Percentiles rank a stretch among this genome's conserved stretches.
These are phyloP conservation scores for Metschnikowia peoriensis DNA, from an alignment of 805 yeast species.

Conservation along the genomic window DNA sequence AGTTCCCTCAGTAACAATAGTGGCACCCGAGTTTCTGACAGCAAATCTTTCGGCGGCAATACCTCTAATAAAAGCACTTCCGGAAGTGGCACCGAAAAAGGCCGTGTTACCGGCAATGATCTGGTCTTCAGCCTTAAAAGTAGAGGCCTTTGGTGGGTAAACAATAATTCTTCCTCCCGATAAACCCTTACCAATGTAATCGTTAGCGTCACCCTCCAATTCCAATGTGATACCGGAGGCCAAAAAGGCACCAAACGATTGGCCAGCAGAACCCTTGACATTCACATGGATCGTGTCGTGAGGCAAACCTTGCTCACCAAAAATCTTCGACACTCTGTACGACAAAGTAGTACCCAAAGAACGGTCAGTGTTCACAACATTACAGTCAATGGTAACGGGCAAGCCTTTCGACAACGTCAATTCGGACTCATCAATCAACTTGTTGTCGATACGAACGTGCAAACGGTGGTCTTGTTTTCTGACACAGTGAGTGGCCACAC, in stretches of 20 bases:
- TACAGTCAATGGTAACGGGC: slow-evolving; percentile 91
- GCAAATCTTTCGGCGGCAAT: slow-evolving; percentile 98
- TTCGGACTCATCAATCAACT: slow-evolving; percentile 94
- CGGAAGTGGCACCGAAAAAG: slow-evolving; percentile 96
- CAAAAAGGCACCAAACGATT: slow-evolving; percentile 96
- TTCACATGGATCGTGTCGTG: slow-evolving; percentile 95
- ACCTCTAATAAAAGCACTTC: slow-evolving; percentile 92
- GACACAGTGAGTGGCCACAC: slow-evolving; percentile 89
- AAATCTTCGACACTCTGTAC: slow-evolving; percentile 87
- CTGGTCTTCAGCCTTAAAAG: slow-evolving; percentile 92
- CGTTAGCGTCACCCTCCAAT: slow-evolving; percentile 96
- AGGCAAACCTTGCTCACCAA: slow-evolving; percentile 92
- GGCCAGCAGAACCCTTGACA: slow-evolving; percentile 93
- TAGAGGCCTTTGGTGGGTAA: slow-evolving; percentile 83
- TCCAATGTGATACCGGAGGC: slow-evolving; percentile 95
- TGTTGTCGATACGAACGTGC: slow-evolving; percentile 92
- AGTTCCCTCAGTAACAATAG: slow-evolving; percentile 92
- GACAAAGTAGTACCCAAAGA: slow-evolving; percentile 94
- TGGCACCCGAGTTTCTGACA: slow-evolving; percentile 98
- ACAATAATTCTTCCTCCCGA: slow-evolving; percentile 93
- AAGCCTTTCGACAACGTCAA: slow-evolving; percentile 93
- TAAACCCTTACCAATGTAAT: slow-evolving; percentile 95
- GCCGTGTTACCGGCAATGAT: slow-evolving; percentile 97
- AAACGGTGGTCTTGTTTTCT: slow-evolving; percentile 92
- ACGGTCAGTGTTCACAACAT: slow-evolving; percentile 94